Percentiles rank a stretch among this genome's conserved stretches.
Evolutionary conservation across 139 green algal genomes (phyloP).

Genomic region (Chlorella sp.): DNA sequence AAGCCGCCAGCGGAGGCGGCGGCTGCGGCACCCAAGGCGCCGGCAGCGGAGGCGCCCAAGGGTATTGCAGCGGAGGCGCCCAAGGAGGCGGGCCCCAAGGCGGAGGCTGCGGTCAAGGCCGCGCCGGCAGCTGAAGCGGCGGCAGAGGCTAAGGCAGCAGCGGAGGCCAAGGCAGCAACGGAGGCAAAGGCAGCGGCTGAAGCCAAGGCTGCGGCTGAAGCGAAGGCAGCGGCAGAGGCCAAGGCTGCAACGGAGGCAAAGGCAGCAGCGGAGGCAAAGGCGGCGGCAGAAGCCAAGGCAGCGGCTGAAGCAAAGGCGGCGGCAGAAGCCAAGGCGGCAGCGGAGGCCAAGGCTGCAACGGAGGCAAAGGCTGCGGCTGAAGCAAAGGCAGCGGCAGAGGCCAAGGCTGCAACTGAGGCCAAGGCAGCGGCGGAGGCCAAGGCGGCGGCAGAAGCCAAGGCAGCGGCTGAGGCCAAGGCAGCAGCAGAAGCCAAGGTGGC

Average conservation of each 20-base stretch:
- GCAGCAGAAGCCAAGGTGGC: background rate
- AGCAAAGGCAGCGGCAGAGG: background rate
- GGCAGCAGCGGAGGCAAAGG: background rate
- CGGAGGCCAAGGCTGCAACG: background rate
- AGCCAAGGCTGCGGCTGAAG: background rate
- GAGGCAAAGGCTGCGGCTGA: background rate
- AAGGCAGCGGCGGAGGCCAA: background rate
- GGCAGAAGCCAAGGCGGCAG: background rate
- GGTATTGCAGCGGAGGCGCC: background rate
- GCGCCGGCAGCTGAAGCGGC: background rate
- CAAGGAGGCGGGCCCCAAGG: background rate
- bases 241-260: background rate
- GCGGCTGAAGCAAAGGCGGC: background rate
- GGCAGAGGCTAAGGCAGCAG: conserved; percentile 1
- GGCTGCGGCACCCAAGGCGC: background rate
- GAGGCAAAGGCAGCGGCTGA: background rate
- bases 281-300: background rate
- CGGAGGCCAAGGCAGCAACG: background rate
- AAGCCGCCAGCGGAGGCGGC: background rate
- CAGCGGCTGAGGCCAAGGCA: background rate
- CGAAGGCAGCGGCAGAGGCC: background rate
- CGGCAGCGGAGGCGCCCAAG: background rate
- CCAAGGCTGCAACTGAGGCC: background rate
- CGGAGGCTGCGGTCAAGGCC: background rate
- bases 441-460: background rate